These are phyloP conservation scores for Phaeotremella fagi DNA, from an alignment of 768 basidiomycete species.

Conservation along the genomic window DNA sequence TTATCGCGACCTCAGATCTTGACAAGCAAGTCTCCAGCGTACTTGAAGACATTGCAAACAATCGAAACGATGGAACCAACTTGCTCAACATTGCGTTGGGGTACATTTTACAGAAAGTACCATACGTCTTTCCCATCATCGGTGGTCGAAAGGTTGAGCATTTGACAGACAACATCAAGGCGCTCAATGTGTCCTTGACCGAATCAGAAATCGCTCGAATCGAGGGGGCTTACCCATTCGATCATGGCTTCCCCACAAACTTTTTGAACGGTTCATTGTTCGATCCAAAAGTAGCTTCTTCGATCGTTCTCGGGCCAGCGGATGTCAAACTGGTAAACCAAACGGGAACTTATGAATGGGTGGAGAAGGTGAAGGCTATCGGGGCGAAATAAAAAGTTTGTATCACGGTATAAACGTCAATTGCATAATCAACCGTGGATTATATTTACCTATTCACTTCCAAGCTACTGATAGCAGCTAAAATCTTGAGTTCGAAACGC, in stretches of 20 bases:
- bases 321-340: too few species aligned
- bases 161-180: slow-evolving; percentile 26
- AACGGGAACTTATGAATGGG: too few species aligned
- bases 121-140: slow-evolving; percentile 39
- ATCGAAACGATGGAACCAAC: slow-evolving; percentile 24
- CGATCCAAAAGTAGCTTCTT: too few species aligned
- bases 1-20: slow-evolving; percentile 3
- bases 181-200: slow-evolving; percentile 24
- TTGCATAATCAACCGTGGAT: too few species aligned
- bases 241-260: too few species aligned
- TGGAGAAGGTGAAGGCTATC: too few species aligned
- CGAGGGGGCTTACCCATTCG: slow-evolving; percentile 22
- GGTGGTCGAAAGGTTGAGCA: slow-evolving; percentile 40
- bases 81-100: slow-evolving; percentile 31
- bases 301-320: too few species aligned
- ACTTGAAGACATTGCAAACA: slow-evolving; percentile 33
- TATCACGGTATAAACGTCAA: too few species aligned
- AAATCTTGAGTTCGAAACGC: slow-evolving; percentile 20
- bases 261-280: too few species aligned
- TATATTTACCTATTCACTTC: too few species aligned
- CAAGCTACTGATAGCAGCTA: too few species aligned
- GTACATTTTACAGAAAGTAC: slow-evolving; percentile 24
- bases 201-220: slow-evolving; percentile 33
- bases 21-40: slow-evolving; percentile 11
- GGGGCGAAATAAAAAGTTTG: too few species aligned